Percentiles rank a stretch among this genome's conserved stretches.
Evolutionary conservation across 805 yeast species (phyloP).

Genomic region (Saccharomycopsis oosterbeekiorum): DNA sequence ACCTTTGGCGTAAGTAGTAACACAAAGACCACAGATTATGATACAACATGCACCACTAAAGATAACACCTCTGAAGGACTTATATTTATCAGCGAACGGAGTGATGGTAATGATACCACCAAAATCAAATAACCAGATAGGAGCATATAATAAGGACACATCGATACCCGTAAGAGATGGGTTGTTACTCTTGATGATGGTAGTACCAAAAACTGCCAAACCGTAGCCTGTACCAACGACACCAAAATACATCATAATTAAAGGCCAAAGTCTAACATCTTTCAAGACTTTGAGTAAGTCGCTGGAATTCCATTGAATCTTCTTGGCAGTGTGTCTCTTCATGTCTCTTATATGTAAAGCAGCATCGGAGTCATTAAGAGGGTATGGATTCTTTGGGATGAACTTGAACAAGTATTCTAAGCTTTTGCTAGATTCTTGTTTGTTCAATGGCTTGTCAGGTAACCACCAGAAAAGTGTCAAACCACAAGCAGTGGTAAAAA

Average conservation of each 20-base stretch:
- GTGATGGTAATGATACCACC: slow-evolving; percentile 66
- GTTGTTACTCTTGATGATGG: slow-evolving; percentile 57
- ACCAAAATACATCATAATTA: slow-evolving; percentile 82
- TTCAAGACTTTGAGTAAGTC: slow-evolving; percentile 46
- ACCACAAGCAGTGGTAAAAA: slow-evolving; percentile 55
- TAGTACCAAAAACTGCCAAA: slow-evolving; percentile 74
- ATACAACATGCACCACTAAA: slow-evolving; percentile 54
- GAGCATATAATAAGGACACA: slow-evolving; percentile 72
- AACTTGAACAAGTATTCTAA: slow-evolving; percentile 15
- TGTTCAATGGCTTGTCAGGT: slow-evolving; percentile 59
- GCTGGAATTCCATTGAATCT: slow-evolving; percentile 44
- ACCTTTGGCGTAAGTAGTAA: slow-evolving; percentile 64
- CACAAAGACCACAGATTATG: slow-evolving; percentile 65
- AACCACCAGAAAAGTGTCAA: slow-evolving; percentile 68
- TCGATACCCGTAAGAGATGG: slow-evolving; percentile 54
- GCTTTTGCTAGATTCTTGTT: slow-evolving; percentile 9
- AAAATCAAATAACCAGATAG: slow-evolving; percentile 82
- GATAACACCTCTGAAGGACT: slow-evolving; percentile 46
- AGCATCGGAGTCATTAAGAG: slow-evolving; percentile 45
- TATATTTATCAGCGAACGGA: slow-evolving; percentile 68
- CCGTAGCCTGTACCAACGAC: slow-evolving; percentile 91
- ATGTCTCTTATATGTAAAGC: slow-evolving; percentile 52
- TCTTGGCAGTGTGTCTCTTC: slow-evolving; percentile 36
- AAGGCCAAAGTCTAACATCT: slow-evolving; percentile 70
- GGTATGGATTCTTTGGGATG: slow-evolving; percentile 26